Conservation (phyloP, 2,329 filamentous ascomycete genomes). For the Fusarium sp. region DNA sequence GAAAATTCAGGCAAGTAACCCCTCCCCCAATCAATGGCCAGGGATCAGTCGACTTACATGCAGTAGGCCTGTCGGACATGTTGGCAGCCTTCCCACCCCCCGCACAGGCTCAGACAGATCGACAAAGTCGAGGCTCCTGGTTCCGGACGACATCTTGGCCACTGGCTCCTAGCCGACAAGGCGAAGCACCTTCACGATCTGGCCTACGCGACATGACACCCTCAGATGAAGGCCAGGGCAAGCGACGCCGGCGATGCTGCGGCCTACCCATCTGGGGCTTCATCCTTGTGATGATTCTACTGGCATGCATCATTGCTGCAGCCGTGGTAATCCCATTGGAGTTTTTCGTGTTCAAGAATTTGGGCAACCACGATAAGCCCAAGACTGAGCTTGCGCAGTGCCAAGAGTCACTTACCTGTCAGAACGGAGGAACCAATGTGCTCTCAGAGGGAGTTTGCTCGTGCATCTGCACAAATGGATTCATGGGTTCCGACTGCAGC, state of each 20-base stretch:
- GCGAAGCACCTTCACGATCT: slow-evolving; percentile 40
- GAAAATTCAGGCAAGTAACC: slow-evolving; percentile 56
- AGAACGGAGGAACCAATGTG: slow-evolving; percentile 86
- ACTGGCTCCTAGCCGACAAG: slow-evolving; percentile 53
- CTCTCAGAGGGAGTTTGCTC: slow-evolving; percentile 79
- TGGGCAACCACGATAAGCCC: slow-evolving; percentile 55
- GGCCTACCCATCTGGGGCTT: slow-evolving; percentile 88
- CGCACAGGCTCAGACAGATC: slow-evolving; percentile 60
- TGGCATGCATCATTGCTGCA: slow-evolving; percentile 82
- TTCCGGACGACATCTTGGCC: slow-evolving; percentile 66
- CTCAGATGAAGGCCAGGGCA: slow-evolving; percentile 49
- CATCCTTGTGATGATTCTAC: slow-evolving; percentile 73
- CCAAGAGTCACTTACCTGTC: slow-evolving; percentile 74
- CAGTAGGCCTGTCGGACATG: slow-evolving; percentile 75
- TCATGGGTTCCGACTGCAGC: slow-evolving; percentile 74
- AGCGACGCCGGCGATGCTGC: slow-evolving; percentile 78
- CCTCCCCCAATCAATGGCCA: slow-evolving; percentile 37
- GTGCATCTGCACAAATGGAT: slow-evolving; percentile 92
- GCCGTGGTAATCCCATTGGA: slow-evolving; percentile 86
- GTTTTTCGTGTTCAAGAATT: slow-evolving; percentile 73
- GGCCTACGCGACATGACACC: slow-evolving; percentile 37
- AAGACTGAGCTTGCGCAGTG: slow-evolving; percentile 67
- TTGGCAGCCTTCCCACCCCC: slow-evolving; percentile 76
- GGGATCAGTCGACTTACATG: slow-evolving; percentile 61
- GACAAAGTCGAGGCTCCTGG: slow-evolving; percentile 65